phyloP scores from a whole-genome alignment of 495 filamentous ascomycete genomes.

The Neurospora cerealis region DNA sequence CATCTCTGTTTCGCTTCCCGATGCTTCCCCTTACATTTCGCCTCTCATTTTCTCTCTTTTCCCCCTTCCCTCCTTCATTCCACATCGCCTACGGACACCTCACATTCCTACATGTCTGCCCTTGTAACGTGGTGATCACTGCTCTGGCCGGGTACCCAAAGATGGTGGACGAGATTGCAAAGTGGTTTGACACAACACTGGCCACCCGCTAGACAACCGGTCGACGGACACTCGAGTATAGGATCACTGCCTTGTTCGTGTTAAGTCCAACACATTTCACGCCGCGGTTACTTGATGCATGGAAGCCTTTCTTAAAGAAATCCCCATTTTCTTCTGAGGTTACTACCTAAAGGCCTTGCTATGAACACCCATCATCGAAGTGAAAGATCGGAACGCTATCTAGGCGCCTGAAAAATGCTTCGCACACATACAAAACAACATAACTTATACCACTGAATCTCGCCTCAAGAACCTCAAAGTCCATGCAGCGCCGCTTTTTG shows the following conservation, averaged over 20 bases:
- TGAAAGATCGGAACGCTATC: background rate
- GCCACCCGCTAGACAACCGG: background rate
- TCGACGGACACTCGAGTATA: background rate
- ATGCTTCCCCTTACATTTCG: too few species aligned
- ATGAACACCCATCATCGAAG: background rate
- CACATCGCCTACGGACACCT: too few species aligned
- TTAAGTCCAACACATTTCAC: background rate
- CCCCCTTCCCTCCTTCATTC: too few species aligned
- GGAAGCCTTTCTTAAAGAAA: background rate
- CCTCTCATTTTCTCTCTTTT: too few species aligned
- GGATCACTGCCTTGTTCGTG: background rate
- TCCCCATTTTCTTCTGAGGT: background rate
- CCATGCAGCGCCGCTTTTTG: background rate
- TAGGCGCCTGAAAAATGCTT: background rate
- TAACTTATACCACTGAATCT: background rate
- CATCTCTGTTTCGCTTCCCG: too few species aligned
- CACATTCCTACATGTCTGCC: too few species aligned
- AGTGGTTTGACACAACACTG: background rate
- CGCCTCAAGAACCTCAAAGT: background rate
- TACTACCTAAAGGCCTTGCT: background rate
- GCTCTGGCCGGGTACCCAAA: too few species aligned
- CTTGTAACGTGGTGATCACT: too few species aligned
- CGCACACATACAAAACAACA: background rate
- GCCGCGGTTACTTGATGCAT: too few species aligned
- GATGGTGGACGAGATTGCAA: too few species aligned